Conservation (phyloP, 129 eudicot species). For the Ambrosia artemisiifolia region DNA sequence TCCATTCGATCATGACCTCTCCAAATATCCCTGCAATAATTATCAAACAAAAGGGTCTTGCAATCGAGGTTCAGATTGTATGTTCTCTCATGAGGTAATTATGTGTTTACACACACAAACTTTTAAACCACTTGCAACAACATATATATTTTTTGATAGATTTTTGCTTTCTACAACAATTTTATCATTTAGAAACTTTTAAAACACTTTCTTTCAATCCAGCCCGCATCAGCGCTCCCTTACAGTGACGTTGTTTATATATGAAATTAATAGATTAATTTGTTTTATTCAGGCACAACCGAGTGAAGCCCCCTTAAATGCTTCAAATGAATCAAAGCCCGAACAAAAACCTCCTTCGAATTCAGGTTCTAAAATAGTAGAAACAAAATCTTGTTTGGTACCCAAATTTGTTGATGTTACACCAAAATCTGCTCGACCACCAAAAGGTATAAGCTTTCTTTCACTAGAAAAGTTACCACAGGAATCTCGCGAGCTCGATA, state of each 20-base stretch:
- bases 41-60: conserved; percentile 52
- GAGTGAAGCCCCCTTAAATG: conserved; percentile 23
- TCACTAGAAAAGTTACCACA: conserved; percentile 27
- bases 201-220: too few species aligned
- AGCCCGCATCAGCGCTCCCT: too few species aligned
- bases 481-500: conserved; percentile 26
- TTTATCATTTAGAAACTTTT: too few species aligned
- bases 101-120: too few species aligned
- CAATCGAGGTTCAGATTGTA: conserved; percentile 67
- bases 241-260: neutral
- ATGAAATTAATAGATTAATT: neutral
- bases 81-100: conserved; percentile 81
- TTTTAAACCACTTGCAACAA: too few species aligned
- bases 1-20: conserved; percentile 82
- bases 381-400: conserved; percentile 20
- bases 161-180: too few species aligned
- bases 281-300: conserved; percentile 33
- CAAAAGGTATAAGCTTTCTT: conserved; percentile 55
- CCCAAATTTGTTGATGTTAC: conserved; percentile 11
- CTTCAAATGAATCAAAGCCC: conserved; percentile 20
- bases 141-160: too few species aligned
- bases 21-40: conserved; percentile 80
- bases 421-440: conserved; percentile 36
- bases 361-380: conserved; percentile 30
- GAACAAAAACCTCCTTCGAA: conserved; percentile 25